Evolutionary conservation across 495 filamentous ascomycete species (phyloP), one percentile per base, ranked within the genome.

Genomic region (Podospora comata): DNA sequence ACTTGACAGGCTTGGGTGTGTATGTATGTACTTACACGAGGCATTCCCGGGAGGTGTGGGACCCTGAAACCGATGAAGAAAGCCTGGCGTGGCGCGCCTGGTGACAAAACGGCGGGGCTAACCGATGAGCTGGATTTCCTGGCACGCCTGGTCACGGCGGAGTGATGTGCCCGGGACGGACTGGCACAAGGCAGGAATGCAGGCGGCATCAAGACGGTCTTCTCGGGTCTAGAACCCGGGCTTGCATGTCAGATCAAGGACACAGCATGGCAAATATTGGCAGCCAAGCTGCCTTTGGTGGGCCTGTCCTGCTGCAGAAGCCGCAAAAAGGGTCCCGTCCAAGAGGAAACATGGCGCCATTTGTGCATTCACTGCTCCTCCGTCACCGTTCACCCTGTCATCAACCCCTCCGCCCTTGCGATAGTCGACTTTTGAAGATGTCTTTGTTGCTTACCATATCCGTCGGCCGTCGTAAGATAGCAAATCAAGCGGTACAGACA

Each of bases 41-140:
- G 23, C 23, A 23, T 11, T 20, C 32, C n/a, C 11, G 15, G 30
- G 48, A n/a, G 28, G 20, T 39, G 67, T 66, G 64, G 27, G 32
- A 54, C 34, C 57, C 60, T 65, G 70, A 68, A 73, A 73, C 71
- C 71, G 69, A 73, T 73, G 66, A 73, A 63, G 64, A 27, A 28
- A 48, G 30, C 16, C 19, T 23, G 23, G 23, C 1, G 23, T 23
- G 23, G 23, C 1, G 23, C 23, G 23, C 23, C 23, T 63, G 61
- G 32, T 18, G 26, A 27, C n/a, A 19, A 58, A 58, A 58, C 62
- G 39, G 28, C 56, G 54, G 60, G 39, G 62, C 67, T 66, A 74
- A 74, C 70, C 72, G 72, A 70, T 69, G 66, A 68, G 61, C 30
- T 27, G 28, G 64, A 57, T 48, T 69, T 54, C 44, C 62, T 30